Conservation (phyloP, 495 filamentous ascomycete species). For the Letharia columbiana region DNA sequence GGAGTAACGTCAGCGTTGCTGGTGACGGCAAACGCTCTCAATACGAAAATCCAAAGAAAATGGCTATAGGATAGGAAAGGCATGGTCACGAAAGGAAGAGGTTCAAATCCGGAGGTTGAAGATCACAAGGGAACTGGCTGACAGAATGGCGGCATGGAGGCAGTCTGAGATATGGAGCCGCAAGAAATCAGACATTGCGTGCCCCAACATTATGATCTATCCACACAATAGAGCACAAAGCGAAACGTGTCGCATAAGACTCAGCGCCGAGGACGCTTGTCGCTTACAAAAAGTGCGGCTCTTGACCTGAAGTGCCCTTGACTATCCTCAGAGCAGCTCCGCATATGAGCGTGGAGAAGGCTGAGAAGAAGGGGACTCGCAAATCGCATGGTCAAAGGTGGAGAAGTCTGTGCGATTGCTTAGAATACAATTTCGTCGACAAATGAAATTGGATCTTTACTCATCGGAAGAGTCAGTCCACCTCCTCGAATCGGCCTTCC, state of each 20-base stretch:
- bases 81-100: not conserved
- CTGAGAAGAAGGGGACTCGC: not conserved
- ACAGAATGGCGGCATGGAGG: not conserved
- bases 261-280: not conserved
- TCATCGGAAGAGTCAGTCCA: constrained; percentile 25
- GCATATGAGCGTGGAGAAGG: not conserved
- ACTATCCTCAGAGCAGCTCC: not conserved
- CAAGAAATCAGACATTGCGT: not conserved
- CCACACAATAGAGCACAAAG: not conserved
- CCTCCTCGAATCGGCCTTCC: constrained; percentile 73
- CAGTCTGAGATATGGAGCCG: not conserved
- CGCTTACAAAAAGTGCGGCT: not conserved
- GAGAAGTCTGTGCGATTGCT: not conserved
- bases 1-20: not conserved
- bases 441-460: not conserved
- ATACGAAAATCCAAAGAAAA: not conserved
- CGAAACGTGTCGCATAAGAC: not conserved
- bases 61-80: not conserved
- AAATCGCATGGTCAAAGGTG: not conserved
- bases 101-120: too few relatives aligned
- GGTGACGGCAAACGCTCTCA: not conserved
- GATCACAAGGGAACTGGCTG: not conserved
- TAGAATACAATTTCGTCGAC: not conserved
- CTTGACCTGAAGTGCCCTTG: not conserved
- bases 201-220: not conserved